Evolutionary conservation across 78 protist genomes (phyloP).

Genomic region (slime mould (Dictyostelium discoideum)): dicty_2.7 NC_007089.4:1376001-1376500

Average conservation of each 20-base stretch:
- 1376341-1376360: constrained; percentile 22
- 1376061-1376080: no score
- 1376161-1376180: constrained; percentile 8
- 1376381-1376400: constrained; percentile 64
- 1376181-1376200: constrained; percentile 28
- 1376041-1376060: no score
- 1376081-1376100: neutral
- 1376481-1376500: neutral
- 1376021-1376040: neutral
- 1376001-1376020: no score
- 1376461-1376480: neutral
- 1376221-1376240: constrained; percentile 18
- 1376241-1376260: neutral
- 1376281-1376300: constrained; percentile 21
- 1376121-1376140: neutral
- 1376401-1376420: neutral
- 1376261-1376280: constrained; percentile 22
- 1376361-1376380: constrained; percentile 55
- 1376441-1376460: no score
- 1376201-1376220: constrained; percentile 40
- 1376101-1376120: neutral
- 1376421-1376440: neutral
- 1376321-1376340: constrained; percentile 53
- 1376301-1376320: constrained; percentile 31
- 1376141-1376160: neutral